phyloP scores from a whole-genome alignment of 257 asterid genomes.

The Capsicum chinense region DNA sequence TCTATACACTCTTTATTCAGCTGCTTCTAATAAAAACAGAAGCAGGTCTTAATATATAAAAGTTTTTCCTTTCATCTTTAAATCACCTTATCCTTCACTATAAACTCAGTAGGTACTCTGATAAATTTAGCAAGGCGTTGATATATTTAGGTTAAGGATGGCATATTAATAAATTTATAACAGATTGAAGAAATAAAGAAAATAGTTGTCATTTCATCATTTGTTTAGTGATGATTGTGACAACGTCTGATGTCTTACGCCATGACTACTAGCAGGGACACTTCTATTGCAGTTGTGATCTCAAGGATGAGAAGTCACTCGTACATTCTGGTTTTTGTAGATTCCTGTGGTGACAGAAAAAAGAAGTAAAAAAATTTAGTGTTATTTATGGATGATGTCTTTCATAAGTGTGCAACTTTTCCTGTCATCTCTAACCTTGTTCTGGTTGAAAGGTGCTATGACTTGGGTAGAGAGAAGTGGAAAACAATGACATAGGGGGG shows the following conservation, averaged over 20 bases:
- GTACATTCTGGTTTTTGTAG: background rate
- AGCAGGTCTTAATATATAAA: background rate
- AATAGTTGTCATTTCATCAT: background rate
- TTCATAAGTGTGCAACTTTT: background rate
- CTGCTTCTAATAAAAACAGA: background rate
- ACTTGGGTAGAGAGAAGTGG: conserved; percentile 81
- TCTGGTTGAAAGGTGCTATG: background rate
- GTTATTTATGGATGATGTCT: conserved; percentile 1
- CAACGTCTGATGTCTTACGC: background rate
- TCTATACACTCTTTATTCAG: background rate
- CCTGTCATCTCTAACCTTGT: background rate
- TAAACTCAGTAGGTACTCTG: background rate
- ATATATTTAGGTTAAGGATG: background rate
- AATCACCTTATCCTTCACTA: background rate
- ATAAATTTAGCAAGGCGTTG: background rate
- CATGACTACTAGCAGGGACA: background rate
- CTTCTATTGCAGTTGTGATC: background rate
- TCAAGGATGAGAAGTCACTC: conserved; percentile 10
- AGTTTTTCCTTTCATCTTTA: background rate
- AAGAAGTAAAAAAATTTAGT: background rate
- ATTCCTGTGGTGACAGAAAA: background rate
- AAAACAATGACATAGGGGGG: conserved; percentile 91
- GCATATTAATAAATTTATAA: background rate
- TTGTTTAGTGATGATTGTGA: conserved; percentile 14
- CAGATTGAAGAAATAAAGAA: conserved; percentile 6